phyloP scores from a whole-genome alignment of 192 early-diverging fungal genomes.

The Pilobolus umbonatus region DNA sequence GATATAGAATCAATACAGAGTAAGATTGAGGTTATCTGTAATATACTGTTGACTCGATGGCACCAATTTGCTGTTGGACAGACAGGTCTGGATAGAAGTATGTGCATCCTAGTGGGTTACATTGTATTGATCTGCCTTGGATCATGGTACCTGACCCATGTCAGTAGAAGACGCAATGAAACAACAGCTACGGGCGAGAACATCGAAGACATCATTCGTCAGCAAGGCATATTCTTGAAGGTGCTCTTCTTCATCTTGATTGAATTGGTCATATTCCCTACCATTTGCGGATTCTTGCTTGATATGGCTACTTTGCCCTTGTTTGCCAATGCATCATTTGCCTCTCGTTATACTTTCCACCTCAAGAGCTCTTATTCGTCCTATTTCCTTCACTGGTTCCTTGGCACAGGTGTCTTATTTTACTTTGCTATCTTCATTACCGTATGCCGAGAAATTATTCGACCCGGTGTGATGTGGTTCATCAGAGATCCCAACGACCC shows the following conservation, averaged over 20 bases:
- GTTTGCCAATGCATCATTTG: conserved; percentile 56
- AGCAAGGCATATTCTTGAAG: conserved; percentile 58
- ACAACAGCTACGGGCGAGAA: conserved; percentile 21
- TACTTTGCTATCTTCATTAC: conserved; percentile 86
- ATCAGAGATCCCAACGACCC: conserved; percentile 96
- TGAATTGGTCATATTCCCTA: conserved; percentile 85
- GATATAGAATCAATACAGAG: conserved; percentile 4
- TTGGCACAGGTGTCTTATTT: conserved; percentile 92
- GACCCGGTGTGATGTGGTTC: conserved; percentile 97
- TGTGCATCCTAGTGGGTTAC: conserved; percentile 60
- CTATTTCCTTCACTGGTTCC: conserved; percentile 83
- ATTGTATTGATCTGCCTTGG: conserved; percentile 44
- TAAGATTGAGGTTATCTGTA: neutral
- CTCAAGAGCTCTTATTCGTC: conserved; percentile 58
- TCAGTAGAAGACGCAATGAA: conserved; percentile 22
- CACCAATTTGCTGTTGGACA: conserved; percentile 42
- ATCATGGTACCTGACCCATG: conserved; percentile 41
- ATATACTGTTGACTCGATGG: conserved; percentile 30
- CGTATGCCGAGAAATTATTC: conserved; percentile 74
- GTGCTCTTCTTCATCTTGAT: conserved; percentile 83
- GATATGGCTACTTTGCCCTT: conserved; percentile 78
- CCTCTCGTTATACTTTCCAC: conserved; percentile 56
- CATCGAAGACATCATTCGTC: conserved; percentile 39
- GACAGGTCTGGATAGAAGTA: conserved; percentile 49
- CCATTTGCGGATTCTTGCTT: conserved; percentile 81